phyloP scores from a whole-genome alignment of 352 stramenopile species.

The Pythium sukuiense region DNA sequence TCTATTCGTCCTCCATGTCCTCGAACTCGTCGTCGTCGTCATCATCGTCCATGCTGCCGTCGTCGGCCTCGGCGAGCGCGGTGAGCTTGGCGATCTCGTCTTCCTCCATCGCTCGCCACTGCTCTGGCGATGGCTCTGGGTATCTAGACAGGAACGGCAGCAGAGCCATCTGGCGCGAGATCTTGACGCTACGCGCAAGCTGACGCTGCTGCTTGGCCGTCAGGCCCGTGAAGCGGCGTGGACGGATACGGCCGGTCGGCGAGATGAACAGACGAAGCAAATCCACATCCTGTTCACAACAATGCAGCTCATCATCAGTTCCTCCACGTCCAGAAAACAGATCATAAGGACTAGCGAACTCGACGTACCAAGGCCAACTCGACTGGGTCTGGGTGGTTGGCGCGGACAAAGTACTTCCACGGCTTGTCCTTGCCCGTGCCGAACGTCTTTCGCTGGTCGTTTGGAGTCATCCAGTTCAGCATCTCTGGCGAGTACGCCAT shows the following conservation, averaged over 20 bases:
- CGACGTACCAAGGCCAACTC: slow-evolving; percentile 61
- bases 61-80: slow-evolving; percentile 54
- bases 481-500: slow-evolving; percentile 71
- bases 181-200: slow-evolving; percentile 72
- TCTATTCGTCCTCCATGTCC: slow-evolving; percentile 51
- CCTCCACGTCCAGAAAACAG: background rate
- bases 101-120: slow-evolving; percentile 82
- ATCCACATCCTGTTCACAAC: slow-evolving; percentile 52
- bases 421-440: slow-evolving; percentile 61
- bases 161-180: slow-evolving; percentile 74
- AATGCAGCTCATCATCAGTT: slow-evolving; percentile 4
- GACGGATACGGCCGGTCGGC: slow-evolving; percentile 77
- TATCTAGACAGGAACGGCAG: slow-evolving; percentile 80
- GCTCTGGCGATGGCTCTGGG: slow-evolving; percentile 75
- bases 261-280: slow-evolving; percentile 83
- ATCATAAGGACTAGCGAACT: background rate
- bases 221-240: slow-evolving; percentile 77
- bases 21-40: slow-evolving; percentile 70
- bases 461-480: slow-evolving; percentile 83
- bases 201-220: slow-evolving; percentile 85
- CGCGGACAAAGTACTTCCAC: slow-evolving; percentile 78
- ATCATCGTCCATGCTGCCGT: slow-evolving; percentile 53
- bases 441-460: slow-evolving; percentile 59
- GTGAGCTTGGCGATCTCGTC: slow-evolving; percentile 65
- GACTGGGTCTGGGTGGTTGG: slow-evolving; percentile 72